phyloP scores from a whole-genome alignment of 2,329 filamentous ascomycete species.

The Rutstroemia sp. region DNA sequence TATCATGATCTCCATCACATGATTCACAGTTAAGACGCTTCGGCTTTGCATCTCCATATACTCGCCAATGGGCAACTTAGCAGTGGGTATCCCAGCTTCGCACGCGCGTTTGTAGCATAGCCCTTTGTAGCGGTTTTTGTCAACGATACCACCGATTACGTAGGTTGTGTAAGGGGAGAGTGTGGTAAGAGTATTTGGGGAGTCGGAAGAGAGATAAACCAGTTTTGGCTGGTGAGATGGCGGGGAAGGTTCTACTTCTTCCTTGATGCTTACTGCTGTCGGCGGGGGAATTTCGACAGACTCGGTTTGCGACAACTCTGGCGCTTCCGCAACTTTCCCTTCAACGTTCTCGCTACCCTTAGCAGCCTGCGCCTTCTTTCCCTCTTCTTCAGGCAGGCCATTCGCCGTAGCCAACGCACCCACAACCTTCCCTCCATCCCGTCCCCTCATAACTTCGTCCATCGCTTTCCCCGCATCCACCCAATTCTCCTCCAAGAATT shows the following conservation, averaged over 20 bases:
- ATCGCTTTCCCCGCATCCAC: constrained; percentile 58
- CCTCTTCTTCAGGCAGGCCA: neutral
- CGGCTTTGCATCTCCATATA: constrained; percentile 87
- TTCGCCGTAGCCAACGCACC: constrained; percentile 33
- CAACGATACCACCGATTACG: constrained; percentile 88
- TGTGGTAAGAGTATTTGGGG: constrained; percentile 72
- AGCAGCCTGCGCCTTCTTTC: neutral
- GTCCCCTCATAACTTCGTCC: constrained; percentile 56
- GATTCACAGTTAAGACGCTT: constrained; percentile 84
- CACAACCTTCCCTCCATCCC: constrained; percentile 47
- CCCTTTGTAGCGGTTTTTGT: constrained; percentile 93
- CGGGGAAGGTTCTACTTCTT: neutral
- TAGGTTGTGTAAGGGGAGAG: constrained; percentile 87
- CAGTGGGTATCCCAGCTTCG: constrained; percentile 72
- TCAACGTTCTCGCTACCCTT: neutral
- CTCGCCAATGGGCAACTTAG: constrained; percentile 88
- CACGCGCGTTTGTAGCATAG: constrained; percentile 80
- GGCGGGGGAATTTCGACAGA: neutral
- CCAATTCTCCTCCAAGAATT: constrained; percentile 69
- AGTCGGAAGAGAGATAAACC: constrained; percentile 88
- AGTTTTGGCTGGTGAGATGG: constrained; percentile 35
- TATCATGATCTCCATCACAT: constrained; percentile 95
- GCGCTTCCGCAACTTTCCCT: neutral
- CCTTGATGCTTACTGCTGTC: neutral
- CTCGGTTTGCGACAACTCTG: neutral